Evolutionary conservation across 176 grass and related monocot genomes (phyloP), one percentile per base, ranked within the genome.

Genomic region (Ampelocalamus luodianensis): DNA sequence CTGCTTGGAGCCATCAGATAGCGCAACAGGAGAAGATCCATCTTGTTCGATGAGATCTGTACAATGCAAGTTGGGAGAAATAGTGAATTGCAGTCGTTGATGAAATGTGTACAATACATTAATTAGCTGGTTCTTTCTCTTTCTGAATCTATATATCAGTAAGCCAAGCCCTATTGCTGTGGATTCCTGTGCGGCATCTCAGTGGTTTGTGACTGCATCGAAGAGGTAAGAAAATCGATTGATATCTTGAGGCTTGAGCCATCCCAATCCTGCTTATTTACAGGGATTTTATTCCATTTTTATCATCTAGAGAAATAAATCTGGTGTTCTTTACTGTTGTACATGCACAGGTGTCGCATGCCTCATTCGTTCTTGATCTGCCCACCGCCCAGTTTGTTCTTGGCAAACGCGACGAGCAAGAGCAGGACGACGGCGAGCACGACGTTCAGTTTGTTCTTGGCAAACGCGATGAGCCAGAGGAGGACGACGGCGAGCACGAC

Each of bases 1-100:
- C 84, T 90, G 43, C 85, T 93, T 64, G 91, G 87, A 60, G 87
- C 88, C 7, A 93, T 87, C 76, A 85, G 87, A 85, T 93, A 59
- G 80, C 37, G 39, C 53, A 22, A 23, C 50, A 55, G 4, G 73
- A 22, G 11, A 13, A 10, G 1, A 15, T 59, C 22, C 49, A 39
- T 76, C 50, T 71, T 26, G 1, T 23, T 71, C 12, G 5, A 42
- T 23, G 22, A n/a, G 11, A 4, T 45, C 2, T 44, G 10, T 7
- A 8, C 70, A 9, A 12, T 53, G 26, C 5, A 20, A 37, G 24
- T 22, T 22, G 46, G 72, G 26, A 7, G 49, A 37, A 37, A 37
- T 46, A 59, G 2, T 42, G 17, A 7, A 23, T 14, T 56, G 17
- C 34, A 23, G 34, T 58, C 11, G 44, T 55, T 39, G 18, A 14